A percentile compares a stretch with the other conserved stretches of the same genome.
Conservation (phyloP, 257 asterid species). For the Echites panduratus region DNA sequence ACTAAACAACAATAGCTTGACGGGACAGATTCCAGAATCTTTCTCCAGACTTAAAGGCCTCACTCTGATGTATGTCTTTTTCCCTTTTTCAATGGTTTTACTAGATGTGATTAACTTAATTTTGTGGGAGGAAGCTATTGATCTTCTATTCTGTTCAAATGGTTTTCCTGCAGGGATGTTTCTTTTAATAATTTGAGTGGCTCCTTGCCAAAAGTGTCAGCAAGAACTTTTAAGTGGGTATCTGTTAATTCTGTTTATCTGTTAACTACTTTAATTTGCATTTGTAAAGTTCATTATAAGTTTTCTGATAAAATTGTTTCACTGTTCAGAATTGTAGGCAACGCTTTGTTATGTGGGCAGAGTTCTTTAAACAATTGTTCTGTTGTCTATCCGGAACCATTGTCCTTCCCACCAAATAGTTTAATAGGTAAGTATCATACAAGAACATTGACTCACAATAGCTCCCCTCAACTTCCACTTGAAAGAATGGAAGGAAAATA, state of each 20-base stretch:
- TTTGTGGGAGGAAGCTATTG: background rate
- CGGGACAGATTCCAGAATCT: slow-evolving; percentile 65
- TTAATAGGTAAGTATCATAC: slow-evolving; percentile 35
- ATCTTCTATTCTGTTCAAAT: background rate
- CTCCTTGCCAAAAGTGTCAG: slow-evolving; percentile 33
- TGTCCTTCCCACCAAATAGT: slow-evolving; percentile 67
- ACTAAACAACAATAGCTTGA: slow-evolving; percentile 87
- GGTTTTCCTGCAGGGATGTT: slow-evolving; percentile 62
- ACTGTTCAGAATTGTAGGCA: slow-evolving; percentile 64
- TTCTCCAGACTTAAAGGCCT: slow-evolving; percentile 63
- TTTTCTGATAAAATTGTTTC: slow-evolving; percentile 16
- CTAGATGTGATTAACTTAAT: background rate
- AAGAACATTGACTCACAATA: background rate
- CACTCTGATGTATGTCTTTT: slow-evolving; percentile 58
- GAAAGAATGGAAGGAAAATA: background rate
- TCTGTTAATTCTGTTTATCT: background rate
- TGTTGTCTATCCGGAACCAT: slow-evolving; percentile 66
- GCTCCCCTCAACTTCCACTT: background rate
- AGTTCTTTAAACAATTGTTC: slow-evolving; percentile 67
- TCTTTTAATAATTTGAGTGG: slow-evolving; percentile 51
- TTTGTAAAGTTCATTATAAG: slow-evolving; percentile 3
- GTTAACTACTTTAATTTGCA: too few species aligned
- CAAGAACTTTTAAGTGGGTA: slow-evolving; percentile 67
- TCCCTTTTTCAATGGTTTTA: slow-evolving; percentile 3
- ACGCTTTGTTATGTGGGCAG: slow-evolving; percentile 76